phyloP scores from a whole-genome alignment of 495 filamentous ascomycete species.

The Chaetomium cochliodes region DNA sequence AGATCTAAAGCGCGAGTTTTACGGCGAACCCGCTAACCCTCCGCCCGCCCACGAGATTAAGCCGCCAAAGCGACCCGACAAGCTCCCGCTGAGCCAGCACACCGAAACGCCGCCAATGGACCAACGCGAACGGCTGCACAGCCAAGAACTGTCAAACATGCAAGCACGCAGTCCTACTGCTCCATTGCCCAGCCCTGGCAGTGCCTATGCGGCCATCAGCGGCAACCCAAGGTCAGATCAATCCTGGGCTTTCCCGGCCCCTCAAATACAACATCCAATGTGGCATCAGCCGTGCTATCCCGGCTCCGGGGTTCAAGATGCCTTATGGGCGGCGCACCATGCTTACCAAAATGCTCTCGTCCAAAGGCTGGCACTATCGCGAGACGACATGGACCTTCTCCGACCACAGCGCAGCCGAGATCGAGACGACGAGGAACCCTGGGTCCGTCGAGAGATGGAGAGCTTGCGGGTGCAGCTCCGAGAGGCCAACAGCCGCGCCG shows the following conservation, averaged over 20 bases:
- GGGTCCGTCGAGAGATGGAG: constrained; percentile 10
- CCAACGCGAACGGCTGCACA: background rate
- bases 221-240: constrained; percentile 11
- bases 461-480: constrained; percentile 4
- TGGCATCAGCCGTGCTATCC: background rate
- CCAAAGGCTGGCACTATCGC: constrained; percentile 3
- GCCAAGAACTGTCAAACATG: background rate
- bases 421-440: constrained; percentile 2
- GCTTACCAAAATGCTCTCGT: background rate
- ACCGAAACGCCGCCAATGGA: background rate
- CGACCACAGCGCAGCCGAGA: background rate
- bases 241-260: background rate
- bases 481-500: constrained; percentile 20
- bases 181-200: background rate
- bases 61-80: constrained; percentile 20
- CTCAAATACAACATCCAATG: background rate
- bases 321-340: background rate
- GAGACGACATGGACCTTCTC: constrained; percentile 16
- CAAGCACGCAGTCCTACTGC: background rate
- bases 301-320: background rate
- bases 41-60: constrained; percentile 4
- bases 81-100: constrained; percentile 15
- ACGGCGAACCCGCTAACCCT: constrained; percentile 6
- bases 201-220: constrained; percentile 5
- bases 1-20: constrained; percentile 15